Evolutionary conservation across 2,329 filamentous ascomycete genomes (phyloP), one percentile per base, ranked within the genome.

Genomic region (Pseudomassariella vexata): DNA sequence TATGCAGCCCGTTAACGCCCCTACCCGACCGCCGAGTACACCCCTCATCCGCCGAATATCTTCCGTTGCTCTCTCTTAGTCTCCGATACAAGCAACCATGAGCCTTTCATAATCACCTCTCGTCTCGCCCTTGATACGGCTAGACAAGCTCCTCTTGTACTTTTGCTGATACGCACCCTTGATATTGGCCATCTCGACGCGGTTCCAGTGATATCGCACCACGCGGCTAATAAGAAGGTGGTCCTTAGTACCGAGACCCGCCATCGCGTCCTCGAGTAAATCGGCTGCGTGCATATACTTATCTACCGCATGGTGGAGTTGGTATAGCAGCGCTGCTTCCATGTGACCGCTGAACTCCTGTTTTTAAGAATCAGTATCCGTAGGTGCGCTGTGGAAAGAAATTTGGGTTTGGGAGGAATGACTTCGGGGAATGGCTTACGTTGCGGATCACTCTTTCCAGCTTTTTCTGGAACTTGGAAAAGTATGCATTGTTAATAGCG

Each of bases 301-400:
- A 59, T 95, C 87, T 5, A 75, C 65, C 3, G 85, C 90, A 9
- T 81, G 70, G 9, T 73, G 73, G n/a, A 95, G 65, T 56, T 95
- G 87, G 53, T 79, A 79, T 17, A 92, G 62, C 1, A 96, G 71
- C 0, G 87, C 87, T 11, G 85, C 76, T 55, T 89, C 70, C 88
- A 96, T 95, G 54, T 96, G 90, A 1, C 90, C 90, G 0, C 81
- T 85, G 60, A 95, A 95, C 49, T 92, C 79, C 63, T 80, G 38
- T 14, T 9, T 9, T 37, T 26, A 30, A 33, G 17, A 14, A 36
- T 43, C 19, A 40, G 39, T 22, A 30, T 11, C 27, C 15, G 24
- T 25, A 15, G n/a, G n/a, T n/a, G n/a, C n/a, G n/a, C n/a, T n/a
- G n/a, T n/a, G n/a, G n/a, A n/a, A n/a, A n/a, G 17, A 19, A 11